Evolutionary conservation across 257 asterid species (phyloP).

Genomic region (Schizonepeta tenuifolia): DNA sequence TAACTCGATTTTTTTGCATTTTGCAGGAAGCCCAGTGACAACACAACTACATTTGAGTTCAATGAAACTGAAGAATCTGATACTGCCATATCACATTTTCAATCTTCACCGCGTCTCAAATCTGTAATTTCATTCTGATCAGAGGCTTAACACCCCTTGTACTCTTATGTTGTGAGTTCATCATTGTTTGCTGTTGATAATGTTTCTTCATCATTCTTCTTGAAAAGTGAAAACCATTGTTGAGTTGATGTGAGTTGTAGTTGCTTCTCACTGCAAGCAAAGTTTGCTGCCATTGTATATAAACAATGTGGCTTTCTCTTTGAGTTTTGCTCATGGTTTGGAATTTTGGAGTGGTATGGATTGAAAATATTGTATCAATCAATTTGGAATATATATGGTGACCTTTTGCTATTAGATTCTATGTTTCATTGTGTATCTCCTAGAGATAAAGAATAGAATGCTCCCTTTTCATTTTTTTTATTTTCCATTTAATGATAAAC

Average conservation of each 20-base stretch:
- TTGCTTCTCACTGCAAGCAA: slow-evolving; percentile 24
- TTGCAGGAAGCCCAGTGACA: slow-evolving; percentile 49
- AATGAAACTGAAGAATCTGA: slow-evolving; percentile 59
- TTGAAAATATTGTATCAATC: background rate
- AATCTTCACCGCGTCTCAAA: slow-evolving; percentile 44
- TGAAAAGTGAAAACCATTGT: slow-evolving; percentile 15
- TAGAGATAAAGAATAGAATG: background rate
- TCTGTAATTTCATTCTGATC: slow-evolving; percentile 51
- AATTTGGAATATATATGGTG: background rate
- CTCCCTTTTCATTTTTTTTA: background rate
- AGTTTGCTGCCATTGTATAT: slow-evolving; percentile 40
- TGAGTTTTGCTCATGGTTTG: slow-evolving; percentile 18
- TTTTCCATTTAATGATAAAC: background rate
- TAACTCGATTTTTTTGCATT: background rate
- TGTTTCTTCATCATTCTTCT: slow-evolving; percentile 29
- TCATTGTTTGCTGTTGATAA: slow-evolving; percentile 27
- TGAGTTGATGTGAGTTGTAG: slow-evolving; percentile 31
- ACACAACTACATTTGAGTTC: slow-evolving; percentile 41
- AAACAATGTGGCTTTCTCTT: slow-evolving; percentile 31
- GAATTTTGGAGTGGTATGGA: background rate
- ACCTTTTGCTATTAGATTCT: background rate
- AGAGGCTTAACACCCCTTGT: background rate
- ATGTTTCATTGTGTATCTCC: background rate
- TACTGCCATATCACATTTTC: slow-evolving; percentile 59
- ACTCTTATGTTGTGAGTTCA: slow-evolving; percentile 27